Evolutionary conservation across 2,329 filamentous ascomycete genomes (phyloP).

Genomic region (Sporothrix euskadiensis): DNA sequence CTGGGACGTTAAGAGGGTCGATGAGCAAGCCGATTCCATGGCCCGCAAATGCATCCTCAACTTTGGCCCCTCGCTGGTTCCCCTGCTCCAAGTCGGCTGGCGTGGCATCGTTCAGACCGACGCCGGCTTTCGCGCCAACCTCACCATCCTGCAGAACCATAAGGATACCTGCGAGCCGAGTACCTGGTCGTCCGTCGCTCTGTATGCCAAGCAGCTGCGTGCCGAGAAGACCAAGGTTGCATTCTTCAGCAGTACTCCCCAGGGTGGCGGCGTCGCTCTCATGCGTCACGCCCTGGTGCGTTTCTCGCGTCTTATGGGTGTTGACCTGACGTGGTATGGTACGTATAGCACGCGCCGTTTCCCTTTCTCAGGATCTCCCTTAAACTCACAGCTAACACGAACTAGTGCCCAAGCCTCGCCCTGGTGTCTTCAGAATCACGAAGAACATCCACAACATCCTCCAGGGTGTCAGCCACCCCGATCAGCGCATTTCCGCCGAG

Average conservation of each 20-base stretch:
- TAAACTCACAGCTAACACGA: conserved; percentile 9
- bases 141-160: conserved; percentile 60
- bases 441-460: conserved; percentile 89
- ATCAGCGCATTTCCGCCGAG: conserved; percentile 63
- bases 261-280: conserved; percentile 78
- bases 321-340: conserved; percentile 73
- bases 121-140: conserved; percentile 61
- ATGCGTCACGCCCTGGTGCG: conserved; percentile 79
- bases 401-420: conserved; percentile 79
- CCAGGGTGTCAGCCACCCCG: conserved; percentile 70
- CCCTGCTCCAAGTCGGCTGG: conserved; percentile 67
- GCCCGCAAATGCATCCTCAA: conserved; percentile 75
- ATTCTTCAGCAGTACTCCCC: conserved; percentile 78
- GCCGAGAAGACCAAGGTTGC: conserved; percentile 66
- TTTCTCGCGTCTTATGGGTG: conserved; percentile 65
- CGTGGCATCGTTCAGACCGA: conserved; percentile 71
- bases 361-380: neutral
- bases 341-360: conserved; percentile 18
- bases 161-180: conserved; percentile 58
- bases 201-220: conserved; percentile 64
- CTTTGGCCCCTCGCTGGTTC: conserved; percentile 71
- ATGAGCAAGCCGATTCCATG: conserved; percentile 81
- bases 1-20: conserved; percentile 62
- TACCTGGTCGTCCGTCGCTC: conserved; percentile 67
- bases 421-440: conserved; percentile 77